phyloP scores from a whole-genome alignment of 1,284 basidiomycete genomes.

The Agroathelia rolfsii region DNA sequence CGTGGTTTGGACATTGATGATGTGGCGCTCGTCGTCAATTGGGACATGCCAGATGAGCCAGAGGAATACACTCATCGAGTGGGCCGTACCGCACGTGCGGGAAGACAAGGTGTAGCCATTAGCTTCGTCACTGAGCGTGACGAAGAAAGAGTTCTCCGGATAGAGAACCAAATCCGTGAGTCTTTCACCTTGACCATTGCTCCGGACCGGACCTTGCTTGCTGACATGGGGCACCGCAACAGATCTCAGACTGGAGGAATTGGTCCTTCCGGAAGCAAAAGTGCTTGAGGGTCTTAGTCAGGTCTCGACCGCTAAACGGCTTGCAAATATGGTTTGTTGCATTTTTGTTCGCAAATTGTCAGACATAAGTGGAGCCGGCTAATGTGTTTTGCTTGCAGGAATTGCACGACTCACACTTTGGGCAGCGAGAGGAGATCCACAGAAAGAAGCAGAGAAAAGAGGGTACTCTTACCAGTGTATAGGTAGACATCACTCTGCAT shows the following conservation, averaged over 20 bases:
- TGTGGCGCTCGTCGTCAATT: slow-evolving; percentile 92
- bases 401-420: slow-evolving; percentile 87
- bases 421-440: slow-evolving; percentile 77
- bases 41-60: slow-evolving; percentile 81
- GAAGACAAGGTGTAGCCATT: slow-evolving; percentile 80
- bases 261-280: slow-evolving; percentile 68
- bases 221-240: slow-evolving; percentile 7
- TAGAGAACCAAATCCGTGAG: slow-evolving; percentile 83
- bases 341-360: slow-evolving; percentile 7
- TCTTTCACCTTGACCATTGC: slow-evolving; percentile 10
- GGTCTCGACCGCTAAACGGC: slow-evolving; percentile 85
- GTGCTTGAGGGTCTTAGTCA: slow-evolving; percentile 83
- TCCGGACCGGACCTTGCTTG: slow-evolving; percentile 3
- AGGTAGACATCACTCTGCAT: too few relatives aligned
- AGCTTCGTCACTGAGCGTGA: slow-evolving; percentile 95
- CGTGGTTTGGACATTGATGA: slow-evolving; percentile 93
- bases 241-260: slow-evolving; percentile 71
- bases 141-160: slow-evolving; percentile 73
- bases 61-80: slow-evolving; percentile 78
- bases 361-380: not conserved
- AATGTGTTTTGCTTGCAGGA: slow-evolving; percentile 40
- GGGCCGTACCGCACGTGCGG: slow-evolving; percentile 89
- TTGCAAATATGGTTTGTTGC: slow-evolving; percentile 81
- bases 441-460: slow-evolving; percentile 46
- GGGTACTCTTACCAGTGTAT: too few relatives aligned